Evolutionary conservation across 139 green algal genomes (phyloP), one percentile per base, ranked within the genome.

Genomic region (Chlorella sp.): DNA sequence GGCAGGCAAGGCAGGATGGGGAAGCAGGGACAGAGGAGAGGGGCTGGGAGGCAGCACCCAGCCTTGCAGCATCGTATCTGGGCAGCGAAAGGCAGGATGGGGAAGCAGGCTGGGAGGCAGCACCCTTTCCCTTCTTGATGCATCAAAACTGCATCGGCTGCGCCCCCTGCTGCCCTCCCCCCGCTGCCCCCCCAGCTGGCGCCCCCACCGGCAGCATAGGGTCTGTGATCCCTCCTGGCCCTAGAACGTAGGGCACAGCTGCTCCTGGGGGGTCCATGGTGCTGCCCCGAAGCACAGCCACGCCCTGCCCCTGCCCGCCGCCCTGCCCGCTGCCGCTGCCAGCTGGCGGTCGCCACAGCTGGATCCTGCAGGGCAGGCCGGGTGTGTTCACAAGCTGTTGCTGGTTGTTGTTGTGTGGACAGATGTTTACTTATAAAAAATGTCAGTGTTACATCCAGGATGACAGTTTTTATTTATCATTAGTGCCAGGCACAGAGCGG

Each of bases 61-160:
- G n/a, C n/a, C n/a, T n/a, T n/a, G n/a, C n/a, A n/a, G n/a, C n/a
- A n/a, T n/a, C 66, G 22, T 4, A 73, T 12, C 32, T 24, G 15
- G 11, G 66, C 66, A 26, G 22, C 7, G 32, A 24, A 3, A 73
- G 12, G 66, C 12, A 18, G 66, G 15, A 5, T 21, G 32, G 66
- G 12, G 15, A 5, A 24, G 7, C 66, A 28, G 22, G 68, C 9
- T 76, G 22, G 68, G 32, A 39, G 48, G 48, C 48, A 57, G 48
- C 9, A 5, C 7, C 48, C 48, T 9, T 5, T 57, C 48, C 48
- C 48, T 5, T 9, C n/a, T n/a, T 76, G 66, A 21, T 0, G 42
- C 75, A 85, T 83, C 42, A 84, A 0, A 26, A 34, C 87, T 90
- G 83, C 83, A 87, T 87, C 26, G 83, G 37, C 48, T 86, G 81